Conservation (phyloP, 495 filamentous ascomycete species). For the Penicillium argentinense region DNA sequence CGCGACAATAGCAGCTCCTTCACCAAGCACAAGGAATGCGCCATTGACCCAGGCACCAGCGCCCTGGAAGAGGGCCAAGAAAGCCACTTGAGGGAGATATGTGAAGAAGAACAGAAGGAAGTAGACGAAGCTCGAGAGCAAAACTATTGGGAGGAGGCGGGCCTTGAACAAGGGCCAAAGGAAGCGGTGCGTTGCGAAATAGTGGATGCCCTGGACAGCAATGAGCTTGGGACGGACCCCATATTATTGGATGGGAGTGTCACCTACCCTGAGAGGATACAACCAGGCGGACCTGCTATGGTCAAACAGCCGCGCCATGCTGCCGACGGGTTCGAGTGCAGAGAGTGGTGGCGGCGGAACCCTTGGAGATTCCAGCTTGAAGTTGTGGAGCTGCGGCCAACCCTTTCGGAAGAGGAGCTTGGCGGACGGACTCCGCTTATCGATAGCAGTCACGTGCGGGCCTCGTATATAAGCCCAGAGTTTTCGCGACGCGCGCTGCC, state of each 20-base stretch:
- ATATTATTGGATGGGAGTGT: neutral
- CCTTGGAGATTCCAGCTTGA: too few relatives aligned
- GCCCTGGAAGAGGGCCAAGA: slow-evolving; percentile 63
- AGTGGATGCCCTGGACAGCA: slow-evolving; percentile 53
- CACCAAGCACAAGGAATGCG: slow-evolving; percentile 64
- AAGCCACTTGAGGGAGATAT: slow-evolving; percentile 62
- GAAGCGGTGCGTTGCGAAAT: slow-evolving; percentile 59
- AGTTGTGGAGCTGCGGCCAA: neutral
- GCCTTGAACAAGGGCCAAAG: slow-evolving; percentile 62
- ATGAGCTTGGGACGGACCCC: neutral
- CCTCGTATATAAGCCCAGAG: slow-evolving; percentile 20
- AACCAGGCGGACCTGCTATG: slow-evolving; percentile 49
- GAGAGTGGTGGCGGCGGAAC: neutral
- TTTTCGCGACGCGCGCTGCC: slow-evolving; percentile 24
- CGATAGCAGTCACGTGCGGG: slow-evolving; percentile 39
- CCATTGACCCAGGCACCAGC: slow-evolving; percentile 61
- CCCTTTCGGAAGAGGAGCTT: neutral
- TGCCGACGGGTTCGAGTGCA: neutral
- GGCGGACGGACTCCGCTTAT: slow-evolving; percentile 30
- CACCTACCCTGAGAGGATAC: slow-evolving; percentile 53
- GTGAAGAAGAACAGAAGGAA: slow-evolving; percentile 61
- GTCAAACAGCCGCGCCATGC: slow-evolving; percentile 28
- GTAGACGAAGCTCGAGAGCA: slow-evolving; percentile 61
- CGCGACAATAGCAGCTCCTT: slow-evolving; percentile 60
- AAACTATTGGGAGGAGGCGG: slow-evolving; percentile 56